Evolutionary conservation across 2,329 filamentous ascomycete species (phyloP), one percentile per base, ranked within the genome.

Genomic region (Teratosphaeria gauchensis): DNA sequence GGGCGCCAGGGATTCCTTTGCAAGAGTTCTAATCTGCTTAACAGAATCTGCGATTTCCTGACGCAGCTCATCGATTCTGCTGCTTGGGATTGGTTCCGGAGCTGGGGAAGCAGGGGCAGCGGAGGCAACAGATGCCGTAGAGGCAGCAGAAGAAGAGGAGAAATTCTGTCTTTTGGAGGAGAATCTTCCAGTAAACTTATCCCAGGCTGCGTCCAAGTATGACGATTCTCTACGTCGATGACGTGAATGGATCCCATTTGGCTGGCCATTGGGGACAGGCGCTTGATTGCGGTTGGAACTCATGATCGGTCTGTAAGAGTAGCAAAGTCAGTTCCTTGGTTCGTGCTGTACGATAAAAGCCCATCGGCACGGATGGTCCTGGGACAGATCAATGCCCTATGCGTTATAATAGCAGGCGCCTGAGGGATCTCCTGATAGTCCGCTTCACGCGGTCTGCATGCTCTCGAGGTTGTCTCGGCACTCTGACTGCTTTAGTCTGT

Each of bases 1-100:
- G 6, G 71, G 67, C 42, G 69, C 68, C 60, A 65, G 65, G 55
- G 71, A 63, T 12, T 69, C 70, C 32, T 68, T 66, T 19, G 72
- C 60, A 16, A 72, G 62, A 32, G 63, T 66, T 35, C 61, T 64
- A 31, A 71, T 60, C 51, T 67, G 61, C 30, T 61, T 59, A 3
- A 71, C 56, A 11, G 69, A 68, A n/a, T 63, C 60, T 6, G 61
- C 57, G 21, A 69, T 59, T 31, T 61, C 62, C 31, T 63, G 52
- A 21, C 62, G 58, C 24, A 63, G 54, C 51, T 62, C 62, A 24
- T 69, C 65, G n/a, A 71, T 58, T n/a, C 65, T 63, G 4, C 65
- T 64, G 11, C 62, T 62, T 21, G 59, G 53, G 28, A 65, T 48
- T 24, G 66, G 63, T 38, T 64, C 64, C 30, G 59, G 59, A 30